These are phyloP conservation scores for Nyctanthes arbortristis DNA, from an alignment of 257 asterid species.

Conservation along the genomic window DNA sequence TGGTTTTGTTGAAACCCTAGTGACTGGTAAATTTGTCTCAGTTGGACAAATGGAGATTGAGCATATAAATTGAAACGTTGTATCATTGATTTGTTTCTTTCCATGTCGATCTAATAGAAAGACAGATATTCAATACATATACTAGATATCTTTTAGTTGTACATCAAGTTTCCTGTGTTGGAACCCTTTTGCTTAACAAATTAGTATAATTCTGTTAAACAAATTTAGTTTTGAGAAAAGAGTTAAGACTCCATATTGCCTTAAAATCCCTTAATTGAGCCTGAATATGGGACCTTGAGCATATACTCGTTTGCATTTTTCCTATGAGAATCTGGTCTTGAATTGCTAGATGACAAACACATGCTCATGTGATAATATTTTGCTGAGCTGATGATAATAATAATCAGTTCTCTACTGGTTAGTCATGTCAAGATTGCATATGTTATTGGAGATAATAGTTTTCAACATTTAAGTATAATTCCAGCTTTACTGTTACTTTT, in stretches of 20 bases:
- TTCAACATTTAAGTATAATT: not conserved
- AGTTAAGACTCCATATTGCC: not conserved
- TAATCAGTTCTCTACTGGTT: not conserved
- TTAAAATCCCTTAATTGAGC: not conserved
- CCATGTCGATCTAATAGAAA: not conserved
- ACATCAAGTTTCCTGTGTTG: not conserved
- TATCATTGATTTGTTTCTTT: not conserved
- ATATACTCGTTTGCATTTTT: not conserved
- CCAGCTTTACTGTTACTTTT: not conserved
- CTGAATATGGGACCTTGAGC: not conserved
- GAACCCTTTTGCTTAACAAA: not conserved
- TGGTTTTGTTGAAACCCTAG: not conserved
- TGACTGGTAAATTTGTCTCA: not conserved
- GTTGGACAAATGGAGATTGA: not conserved
- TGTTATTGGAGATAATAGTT: constrained; percentile 5
- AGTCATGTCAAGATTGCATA: constrained; percentile 11
- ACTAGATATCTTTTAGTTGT: not conserved
- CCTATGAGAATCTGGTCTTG: not conserved
- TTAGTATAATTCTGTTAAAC: too few relatives aligned
- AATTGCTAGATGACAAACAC: not conserved
- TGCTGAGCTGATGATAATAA: not conserved
- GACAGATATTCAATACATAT: not conserved
- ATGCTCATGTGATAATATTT: not conserved
- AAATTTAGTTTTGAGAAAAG: not conserved
- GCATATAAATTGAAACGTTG: not conserved